Evolutionary conservation across 2,329 filamentous ascomycete species (phyloP).

Genomic region (Tolypocladium cylindrosporum): DNA sequence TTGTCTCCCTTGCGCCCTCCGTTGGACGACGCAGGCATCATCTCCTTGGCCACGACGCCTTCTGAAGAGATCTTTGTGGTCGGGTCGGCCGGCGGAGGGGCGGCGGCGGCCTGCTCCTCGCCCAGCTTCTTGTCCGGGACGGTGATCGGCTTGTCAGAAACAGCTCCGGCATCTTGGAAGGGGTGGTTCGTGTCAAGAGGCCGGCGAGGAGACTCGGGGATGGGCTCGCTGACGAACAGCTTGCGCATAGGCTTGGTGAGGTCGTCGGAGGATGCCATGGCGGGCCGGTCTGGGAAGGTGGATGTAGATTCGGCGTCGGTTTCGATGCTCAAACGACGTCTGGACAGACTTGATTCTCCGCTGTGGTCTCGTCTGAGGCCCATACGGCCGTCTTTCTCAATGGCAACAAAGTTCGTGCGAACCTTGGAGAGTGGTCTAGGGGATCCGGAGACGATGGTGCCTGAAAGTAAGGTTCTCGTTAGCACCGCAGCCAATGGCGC

Average conservation of each 20-base stretch:
- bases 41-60: not conserved
- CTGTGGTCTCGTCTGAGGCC: slow-evolving; percentile 35
- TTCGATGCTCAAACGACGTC: slow-evolving; percentile 24
- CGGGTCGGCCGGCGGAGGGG: slow-evolving; percentile 19
- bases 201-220: slow-evolving; percentile 30
- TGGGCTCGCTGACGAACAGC: slow-evolving; percentile 24
- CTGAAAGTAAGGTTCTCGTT: slow-evolving; percentile 13
- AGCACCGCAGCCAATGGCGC: slow-evolving; percentile 11
- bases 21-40: slow-evolving; percentile 1
- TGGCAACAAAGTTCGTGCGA: slow-evolving; percentile 63
- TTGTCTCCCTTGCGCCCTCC: not conserved
- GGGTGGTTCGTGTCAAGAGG: slow-evolving; percentile 6
- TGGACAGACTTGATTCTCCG: slow-evolving; percentile 26
- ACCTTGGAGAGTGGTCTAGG: slow-evolving; percentile 64
- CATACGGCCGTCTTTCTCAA: slow-evolving; percentile 55
- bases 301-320: slow-evolving; percentile 22
- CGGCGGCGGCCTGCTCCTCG: slow-evolving; percentile 23
- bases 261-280: slow-evolving; percentile 16
- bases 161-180: slow-evolving; percentile 9
- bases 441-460: slow-evolving; percentile 32
- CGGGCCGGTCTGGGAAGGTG: slow-evolving; percentile 26
- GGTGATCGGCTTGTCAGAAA: slow-evolving; percentile 22
- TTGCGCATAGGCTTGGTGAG: slow-evolving; percentile 8
- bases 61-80: not conserved
- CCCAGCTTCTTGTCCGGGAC: slow-evolving; percentile 31